Percentiles rank a stretch among this genome's conserved stretches.
These are phyloP conservation scores for carrot (Daucus carota) DNA, from an alignment of 129 eudicot genomes.

Conservation along the genomic window DH1_v3.0 NC_030385.2:31588501-31589000, in stretches of 20 bases:
- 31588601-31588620: conserved; percentile 7
- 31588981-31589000: not conserved
- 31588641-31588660: conserved; percentile 8
- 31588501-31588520: not conserved
- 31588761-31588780: not conserved
- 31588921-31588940: not conserved
- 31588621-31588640: conserved; percentile 8
- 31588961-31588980: not conserved
- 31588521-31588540: not conserved
- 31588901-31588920: not conserved
- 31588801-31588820: no score
- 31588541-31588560: conserved; percentile 6
- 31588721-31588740: not conserved
- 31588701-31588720: not conserved
- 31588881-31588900: not conserved
- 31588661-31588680: conserved; percentile 13
- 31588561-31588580: conserved; percentile 9
- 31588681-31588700: not conserved
- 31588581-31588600: conserved; percentile 13
- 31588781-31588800: not conserved
- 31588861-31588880: not conserved
- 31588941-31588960: no score
- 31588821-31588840: no score
- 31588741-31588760: not conserved
- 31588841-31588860: not conserved